A percentile compares a stretch with the other conserved stretches of the same genome.
Evolutionary conservation across 192 early-diverging fungal genomes (phyloP).

Genomic region (Coemansia sp.): DNA sequence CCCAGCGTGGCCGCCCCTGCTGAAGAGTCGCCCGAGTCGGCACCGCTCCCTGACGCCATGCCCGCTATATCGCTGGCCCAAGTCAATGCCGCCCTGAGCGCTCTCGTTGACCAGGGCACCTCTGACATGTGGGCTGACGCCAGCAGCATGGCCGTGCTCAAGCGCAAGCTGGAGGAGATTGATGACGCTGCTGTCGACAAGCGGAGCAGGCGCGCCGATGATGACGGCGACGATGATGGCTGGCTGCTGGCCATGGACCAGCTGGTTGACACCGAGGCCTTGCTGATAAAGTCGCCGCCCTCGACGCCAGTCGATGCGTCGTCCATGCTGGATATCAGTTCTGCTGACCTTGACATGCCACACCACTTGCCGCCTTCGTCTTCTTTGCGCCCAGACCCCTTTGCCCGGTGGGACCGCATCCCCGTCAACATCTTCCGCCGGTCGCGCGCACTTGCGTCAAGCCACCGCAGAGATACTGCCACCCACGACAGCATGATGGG

Average conservation of each 20-base stretch:
- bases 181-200: conserved; percentile 1
- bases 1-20: not conserved
- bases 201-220: too few species aligned
- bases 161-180: conserved; percentile 12
- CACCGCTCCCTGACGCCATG: not conserved
- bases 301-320: conserved; percentile 26
- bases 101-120: conserved; percentile 11
- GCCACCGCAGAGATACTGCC: conserved; percentile 12
- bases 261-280: conserved; percentile 50
- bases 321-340: not conserved
- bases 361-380: too few species aligned
- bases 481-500: conserved; percentile 22
- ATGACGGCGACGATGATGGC: conserved; percentile 13
- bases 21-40: not conserved
- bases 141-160: not conserved
- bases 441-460: conserved; percentile 45
- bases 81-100: conserved; percentile 31
- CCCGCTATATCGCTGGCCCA: conserved; percentile 23
- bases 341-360: not conserved
- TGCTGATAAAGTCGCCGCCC: conserved; percentile 43
- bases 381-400: conserved; percentile 24
- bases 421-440: conserved; percentile 53
- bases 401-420: conserved; percentile 51
- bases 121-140: not conserved
- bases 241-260: conserved; percentile 50